Base-by-base conservation (phyloP, 2,329 filamentous ascomycete genomes). In the Amesomyces nigricolor region DNA sequence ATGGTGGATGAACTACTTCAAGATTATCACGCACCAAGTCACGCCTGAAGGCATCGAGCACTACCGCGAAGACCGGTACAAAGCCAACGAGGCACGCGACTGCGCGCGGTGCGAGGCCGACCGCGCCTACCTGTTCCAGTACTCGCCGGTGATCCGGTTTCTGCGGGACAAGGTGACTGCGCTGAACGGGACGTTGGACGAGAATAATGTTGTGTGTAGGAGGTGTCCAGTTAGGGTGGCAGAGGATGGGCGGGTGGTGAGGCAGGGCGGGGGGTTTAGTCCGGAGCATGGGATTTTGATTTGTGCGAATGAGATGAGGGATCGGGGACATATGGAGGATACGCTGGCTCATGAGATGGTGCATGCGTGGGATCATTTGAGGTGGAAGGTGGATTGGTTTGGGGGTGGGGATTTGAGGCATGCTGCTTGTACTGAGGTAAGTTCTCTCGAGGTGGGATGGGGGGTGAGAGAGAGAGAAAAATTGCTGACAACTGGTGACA, bases 261-360 rank as follows among this genome's bases (percentile, higher is more conserved):
- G 81, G 50, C 77, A 82, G 67, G 81, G 81, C 35, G 94, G 92
- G 26, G 94, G 94, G 1, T 97, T 97, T 70, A 86, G 87, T 69
- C 85, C 91, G 1, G 79, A 87, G 49, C 88, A 91, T 68, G 94
- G 94, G 38, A 96, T 99, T 60, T 70, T 95, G 67, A 78, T 99
- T 19, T 99, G 94, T 72, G 90, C 94, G 50, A 99, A 99, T 72
- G 86, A 94, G 72, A 82, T 97, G 68, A 78, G 86, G 57, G 85
- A 90, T 67, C 77, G 84, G 55, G 85, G 85, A 32, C 90, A 96
- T 68, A 71, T 96, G 63, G 94, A 99, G 74, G 94, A 99, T 70
- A 96, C 91, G 10, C 76, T 99, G 66, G 86, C 91, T 29, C 94
- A 99, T 72, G 94, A 99, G 75, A 95, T 99, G 90, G 88, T 99